Evolutionary conservation across 768 basidiomycete species (phyloP), one percentile per base, ranked within the genome.

Genomic region (Tephrocybe sp.): DNA sequence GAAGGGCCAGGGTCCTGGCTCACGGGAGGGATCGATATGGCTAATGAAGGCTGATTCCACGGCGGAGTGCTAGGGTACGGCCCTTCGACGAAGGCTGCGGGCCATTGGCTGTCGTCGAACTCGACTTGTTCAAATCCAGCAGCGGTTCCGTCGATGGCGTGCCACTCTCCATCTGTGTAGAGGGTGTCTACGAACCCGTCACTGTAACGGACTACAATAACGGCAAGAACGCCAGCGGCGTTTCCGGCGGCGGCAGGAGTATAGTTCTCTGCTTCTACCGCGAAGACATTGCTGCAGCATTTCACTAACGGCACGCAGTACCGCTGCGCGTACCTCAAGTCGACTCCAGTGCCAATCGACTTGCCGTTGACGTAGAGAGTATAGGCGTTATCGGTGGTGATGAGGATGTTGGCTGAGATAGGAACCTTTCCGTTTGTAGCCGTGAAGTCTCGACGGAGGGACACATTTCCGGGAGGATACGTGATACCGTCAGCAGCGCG

Each of bases 81-180:
- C 9, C 57, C 63, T 42, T 63, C 37, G 1, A 53, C 55, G 41
- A 58, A 58, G 4, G 59, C 62, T 9, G 57, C 39, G 2, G 22
- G 18, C 64, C 62, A 65, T 9, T 43, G 48, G 31, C 36, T 57
- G 28, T 60, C 61, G 39, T 64, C 59, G 22, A 53, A 60, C 11
- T 57, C 54, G 0, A 56, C 51, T 11, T 51, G 41, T 24, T 58
- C 51, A 45, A 60, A 66, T 16, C 58, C 60, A 24, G 37, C 41
- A 0, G 63, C 57, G 0, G 57, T 54, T 0, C 55, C 41, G 16
- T 16, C 18, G 28, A 52, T 49, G 15, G 35, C 45, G 31, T 59
- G 58, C 64, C 64, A 65, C 3, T 61, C 53, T 13, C 51, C 52
- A 41, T 65, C 64, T 22, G 56, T 60, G 31, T 52, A 51, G 15